These are phyloP conservation scores for Talaromyces sp. DNA, from an alignment of 2,329 filamentous ascomycete species.

Conservation along the genomic window DNA sequence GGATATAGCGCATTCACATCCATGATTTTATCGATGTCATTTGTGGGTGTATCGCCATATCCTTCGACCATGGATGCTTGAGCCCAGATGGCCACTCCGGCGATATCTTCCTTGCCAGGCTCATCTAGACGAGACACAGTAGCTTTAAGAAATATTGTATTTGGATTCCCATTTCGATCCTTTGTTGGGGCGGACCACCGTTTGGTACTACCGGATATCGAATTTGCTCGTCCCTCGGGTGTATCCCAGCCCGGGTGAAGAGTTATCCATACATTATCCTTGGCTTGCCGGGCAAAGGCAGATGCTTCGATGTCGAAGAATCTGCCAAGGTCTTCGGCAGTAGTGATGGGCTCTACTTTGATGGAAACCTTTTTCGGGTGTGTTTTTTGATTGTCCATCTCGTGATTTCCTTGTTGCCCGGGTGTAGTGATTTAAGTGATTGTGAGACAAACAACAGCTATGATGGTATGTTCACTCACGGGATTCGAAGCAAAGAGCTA, in stretches of 20 bases:
- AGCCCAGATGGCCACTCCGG: neutral
- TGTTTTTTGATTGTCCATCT: neutral
- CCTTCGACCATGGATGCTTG: neutral
- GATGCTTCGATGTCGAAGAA: neutral
- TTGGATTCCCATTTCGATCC: neutral
- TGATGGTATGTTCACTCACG: too few relatives aligned
- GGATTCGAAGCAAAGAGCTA: too few relatives aligned
- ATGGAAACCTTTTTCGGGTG: neutral
- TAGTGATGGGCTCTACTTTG: neutral
- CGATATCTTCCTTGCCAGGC: neutral
- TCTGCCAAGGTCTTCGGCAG: neutral
- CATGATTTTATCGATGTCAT: neutral
- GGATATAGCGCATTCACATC: neutral
- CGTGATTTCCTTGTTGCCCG: neutral
- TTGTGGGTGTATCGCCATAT: neutral
- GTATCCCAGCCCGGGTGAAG: conserved; percentile 1
- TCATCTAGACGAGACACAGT: neutral
- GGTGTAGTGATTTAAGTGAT: neutral
- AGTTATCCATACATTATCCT: neutral
- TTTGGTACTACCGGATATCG: neutral
- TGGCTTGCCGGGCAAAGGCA: neutral
- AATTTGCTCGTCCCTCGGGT: neutral
- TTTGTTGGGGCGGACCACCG: neutral
- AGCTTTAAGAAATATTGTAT: neutral
- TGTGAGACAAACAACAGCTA: too few relatives aligned